Conservation (phyloP, 176 grass and related monocot species). For the bread wheat (Triticum aestivum) region IWGSC_CS_RefSeq_v2.1 NC_057805.1:16147333-16147832, state of each 20-base stretch:
- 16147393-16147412: slow-evolving; percentile 55
- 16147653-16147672: slow-evolving; percentile 86
- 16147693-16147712: slow-evolving; percentile 89
- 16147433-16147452: slow-evolving; percentile 53
- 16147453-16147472: slow-evolving; percentile 56
- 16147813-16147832: slow-evolving; percentile 64
- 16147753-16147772: slow-evolving; percentile 72
- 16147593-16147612: slow-evolving; percentile 46
- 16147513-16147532: slow-evolving; percentile 26
- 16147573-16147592: slow-evolving; percentile 77
- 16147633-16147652: slow-evolving; percentile 88
- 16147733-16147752: slow-evolving; percentile 73
- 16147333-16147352: slow-evolving; percentile 44
- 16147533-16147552: slow-evolving; percentile 43
- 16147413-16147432: slow-evolving; percentile 36
- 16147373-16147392: slow-evolving; percentile 54
- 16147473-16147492: slow-evolving; percentile 23
- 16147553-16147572: slow-evolving; percentile 69
- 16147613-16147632: slow-evolving; percentile 74
- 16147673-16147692: slow-evolving; percentile 87
- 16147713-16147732: slow-evolving; percentile 80
- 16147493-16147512: slow-evolving; percentile 22
- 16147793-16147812: slow-evolving; percentile 71
- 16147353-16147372: slow-evolving; percentile 66
- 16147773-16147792: slow-evolving; percentile 54